Evolutionary conservation across 495 filamentous ascomycete species (phyloP).

Genomic region (Penicillium antarcticum): DNA sequence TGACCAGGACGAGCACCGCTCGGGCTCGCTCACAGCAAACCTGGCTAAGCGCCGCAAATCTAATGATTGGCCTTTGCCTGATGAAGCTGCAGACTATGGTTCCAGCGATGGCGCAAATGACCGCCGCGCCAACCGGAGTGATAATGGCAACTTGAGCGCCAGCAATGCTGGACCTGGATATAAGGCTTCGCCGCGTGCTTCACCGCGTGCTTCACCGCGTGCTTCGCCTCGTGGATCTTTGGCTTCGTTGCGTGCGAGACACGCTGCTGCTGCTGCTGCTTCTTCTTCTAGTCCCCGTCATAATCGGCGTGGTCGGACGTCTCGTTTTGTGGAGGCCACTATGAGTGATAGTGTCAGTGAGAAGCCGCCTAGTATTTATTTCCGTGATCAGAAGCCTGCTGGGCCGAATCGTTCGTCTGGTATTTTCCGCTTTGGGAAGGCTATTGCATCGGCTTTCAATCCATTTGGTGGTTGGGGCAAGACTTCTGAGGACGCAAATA

Average conservation of each 20-base stretch:
- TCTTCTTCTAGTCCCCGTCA: conserved; percentile 16
- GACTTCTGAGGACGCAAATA: conserved; percentile 23
- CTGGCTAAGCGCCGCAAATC: conserved; percentile 44
- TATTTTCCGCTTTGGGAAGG: conserved; percentile 59
- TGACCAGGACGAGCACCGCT: conserved; percentile 18
- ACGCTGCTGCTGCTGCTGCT: conserved; percentile 14
- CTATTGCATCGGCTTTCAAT: conserved; percentile 53
- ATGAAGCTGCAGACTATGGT: conserved; percentile 22
- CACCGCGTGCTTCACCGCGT: conserved; percentile 33
- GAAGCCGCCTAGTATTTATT: conserved; percentile 61
- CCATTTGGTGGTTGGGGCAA: conserved; percentile 47
- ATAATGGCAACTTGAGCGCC: background rate
- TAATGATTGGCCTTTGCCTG: conserved; percentile 47
- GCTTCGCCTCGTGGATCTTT: conserved; percentile 21
- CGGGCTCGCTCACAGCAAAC: conserved; percentile 26
- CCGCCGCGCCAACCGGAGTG: conserved; percentile 9
- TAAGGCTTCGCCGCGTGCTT: conserved; percentile 29
- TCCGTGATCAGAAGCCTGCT: conserved; percentile 28
- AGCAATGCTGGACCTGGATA: background rate
- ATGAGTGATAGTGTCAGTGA: conserved; percentile 75
- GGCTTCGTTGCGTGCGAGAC: conserved; percentile 17
- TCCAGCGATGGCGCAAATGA: conserved; percentile 7
- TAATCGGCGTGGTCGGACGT: conserved; percentile 40
- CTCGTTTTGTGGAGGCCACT: conserved; percentile 67
- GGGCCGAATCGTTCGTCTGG: conserved; percentile 35